Conservation (phyloP, 2,329 filamentous ascomycete genomes). For the Beauveria brongniartii region DNA sequence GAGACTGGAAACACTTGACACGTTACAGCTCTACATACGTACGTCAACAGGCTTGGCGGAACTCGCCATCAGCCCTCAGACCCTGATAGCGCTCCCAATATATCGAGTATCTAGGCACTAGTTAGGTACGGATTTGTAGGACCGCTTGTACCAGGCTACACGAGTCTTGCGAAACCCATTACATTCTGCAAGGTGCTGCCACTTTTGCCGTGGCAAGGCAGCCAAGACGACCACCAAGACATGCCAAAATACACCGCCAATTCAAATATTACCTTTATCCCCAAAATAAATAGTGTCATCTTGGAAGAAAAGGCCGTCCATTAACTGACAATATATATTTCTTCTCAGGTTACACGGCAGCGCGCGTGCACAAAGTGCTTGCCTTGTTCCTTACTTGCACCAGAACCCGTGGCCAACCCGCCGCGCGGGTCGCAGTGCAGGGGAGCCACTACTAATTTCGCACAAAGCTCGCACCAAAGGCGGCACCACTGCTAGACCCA, state of each 20-base stretch:
- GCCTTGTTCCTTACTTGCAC: background rate
- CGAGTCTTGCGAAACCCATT: background rate
- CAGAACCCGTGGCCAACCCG: background rate
- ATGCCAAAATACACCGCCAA: background rate
- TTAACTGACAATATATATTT: background rate
- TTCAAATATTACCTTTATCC: background rate
- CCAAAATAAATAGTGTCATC: background rate
- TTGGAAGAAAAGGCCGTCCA: background rate
- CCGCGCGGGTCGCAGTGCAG: background rate
- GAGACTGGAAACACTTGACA: background rate
- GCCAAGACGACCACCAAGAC: conserved; percentile 3
- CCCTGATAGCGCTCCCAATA: background rate
- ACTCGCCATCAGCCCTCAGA: background rate
- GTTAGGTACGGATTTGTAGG: too few species aligned
- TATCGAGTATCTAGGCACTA: too few species aligned
- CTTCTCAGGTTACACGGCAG: background rate
- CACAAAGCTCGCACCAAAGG: background rate
- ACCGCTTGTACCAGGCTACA: background rate
- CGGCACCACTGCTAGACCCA: conserved; percentile 8
- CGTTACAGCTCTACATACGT: background rate
- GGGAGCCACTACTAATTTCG: conserved; percentile 6
- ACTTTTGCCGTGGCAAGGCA: background rate
- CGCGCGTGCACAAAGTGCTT: background rate
- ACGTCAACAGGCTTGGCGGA: background rate
- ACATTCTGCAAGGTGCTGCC: background rate